Conservation (phyloP, 129 eudicot species). For the Pulicaria dysenterica region DNA sequence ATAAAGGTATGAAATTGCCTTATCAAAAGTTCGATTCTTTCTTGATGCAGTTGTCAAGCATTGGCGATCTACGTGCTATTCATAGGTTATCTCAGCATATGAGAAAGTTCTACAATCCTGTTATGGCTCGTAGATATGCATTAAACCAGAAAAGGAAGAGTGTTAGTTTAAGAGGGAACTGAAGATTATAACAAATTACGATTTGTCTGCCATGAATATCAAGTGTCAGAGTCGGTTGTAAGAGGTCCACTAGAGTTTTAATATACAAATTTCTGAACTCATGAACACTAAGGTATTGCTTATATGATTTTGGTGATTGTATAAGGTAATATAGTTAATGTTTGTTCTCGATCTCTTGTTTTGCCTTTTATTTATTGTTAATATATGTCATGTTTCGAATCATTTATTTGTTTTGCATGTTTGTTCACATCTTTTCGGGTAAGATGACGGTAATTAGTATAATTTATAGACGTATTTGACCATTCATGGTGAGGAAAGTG, state of each 20-base stretch:
- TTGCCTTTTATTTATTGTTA: background rate
- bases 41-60: slow-evolving; percentile 59
- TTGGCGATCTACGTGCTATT: slow-evolving; percentile 73
- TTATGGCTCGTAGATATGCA: slow-evolving; percentile 86
- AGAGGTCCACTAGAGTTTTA: background rate
- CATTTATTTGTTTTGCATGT: too few species aligned
- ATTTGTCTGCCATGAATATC: background rate
- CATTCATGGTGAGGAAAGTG: too few species aligned
- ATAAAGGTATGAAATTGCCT: slow-evolving; percentile 74
- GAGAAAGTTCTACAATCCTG: slow-evolving; percentile 90
- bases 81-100: slow-evolving; percentile 79
- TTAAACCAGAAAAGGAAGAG: slow-evolving; percentile 72
- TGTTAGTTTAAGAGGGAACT: slow-evolving; percentile 68
- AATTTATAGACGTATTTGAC: too few species aligned
- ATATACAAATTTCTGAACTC: background rate
- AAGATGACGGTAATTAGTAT: too few species aligned
- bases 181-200: background rate
- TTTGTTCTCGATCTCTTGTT: background rate
- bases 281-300: background rate
- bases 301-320: background rate
- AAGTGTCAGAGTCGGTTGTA: background rate
- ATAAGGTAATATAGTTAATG: background rate
- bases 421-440: too few species aligned
- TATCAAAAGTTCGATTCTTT: slow-evolving; percentile 72
- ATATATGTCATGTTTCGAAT: too few species aligned